Evolutionary conservation across 208 protist species (phyloP).

Genomic region (Zelonia costaricensis): DNA sequence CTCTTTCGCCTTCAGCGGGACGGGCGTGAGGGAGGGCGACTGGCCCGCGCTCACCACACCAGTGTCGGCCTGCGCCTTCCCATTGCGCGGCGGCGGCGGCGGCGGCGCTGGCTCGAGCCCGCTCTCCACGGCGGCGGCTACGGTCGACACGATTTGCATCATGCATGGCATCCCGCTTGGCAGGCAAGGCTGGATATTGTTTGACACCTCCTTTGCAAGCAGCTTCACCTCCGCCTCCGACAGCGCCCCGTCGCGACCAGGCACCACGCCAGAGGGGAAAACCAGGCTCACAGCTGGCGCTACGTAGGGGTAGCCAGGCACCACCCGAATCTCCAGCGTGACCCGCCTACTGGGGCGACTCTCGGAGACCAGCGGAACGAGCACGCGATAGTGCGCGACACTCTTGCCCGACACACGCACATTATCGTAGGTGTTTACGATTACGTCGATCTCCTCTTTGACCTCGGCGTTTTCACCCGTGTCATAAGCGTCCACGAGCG

Average conservation of each 20-base stretch:
- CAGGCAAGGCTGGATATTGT: constrained; percentile 60
- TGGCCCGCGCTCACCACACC: constrained; percentile 9
- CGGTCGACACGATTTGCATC: constrained; percentile 73
- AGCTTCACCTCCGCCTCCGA: constrained; percentile 40
- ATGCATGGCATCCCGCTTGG: constrained; percentile 56
- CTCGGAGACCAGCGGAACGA: constrained; percentile 47
- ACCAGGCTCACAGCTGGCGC: constrained; percentile 47
- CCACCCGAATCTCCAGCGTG: constrained; percentile 53
- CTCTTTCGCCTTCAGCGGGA: constrained; percentile 62
- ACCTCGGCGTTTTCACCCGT: constrained; percentile 53
- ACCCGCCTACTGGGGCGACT: constrained; percentile 37
- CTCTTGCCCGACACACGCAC: constrained; percentile 45
- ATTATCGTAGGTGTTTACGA: constrained; percentile 64
- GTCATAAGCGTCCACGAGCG: constrained; percentile 51
- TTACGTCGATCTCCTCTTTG: constrained; percentile 68
- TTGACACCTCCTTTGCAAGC: constrained; percentile 48
- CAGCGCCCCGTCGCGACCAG: constrained; percentile 26
- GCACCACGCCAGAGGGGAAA: constrained; percentile 35
- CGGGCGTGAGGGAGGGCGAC: constrained; percentile 46
- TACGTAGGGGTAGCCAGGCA: constrained; percentile 72
- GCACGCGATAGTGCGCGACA: constrained; percentile 45
- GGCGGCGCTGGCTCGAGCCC: constrained; percentile 18
- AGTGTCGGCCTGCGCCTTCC: constrained; percentile 1
- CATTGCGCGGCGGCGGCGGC: constrained; percentile 7
- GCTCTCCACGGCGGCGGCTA: constrained; percentile 41